A percentile compares a stretch with the other conserved stretches of the same genome.
Conservation (phyloP, 140 eudicot species). For the Bidens hawaiensis region DNA sequence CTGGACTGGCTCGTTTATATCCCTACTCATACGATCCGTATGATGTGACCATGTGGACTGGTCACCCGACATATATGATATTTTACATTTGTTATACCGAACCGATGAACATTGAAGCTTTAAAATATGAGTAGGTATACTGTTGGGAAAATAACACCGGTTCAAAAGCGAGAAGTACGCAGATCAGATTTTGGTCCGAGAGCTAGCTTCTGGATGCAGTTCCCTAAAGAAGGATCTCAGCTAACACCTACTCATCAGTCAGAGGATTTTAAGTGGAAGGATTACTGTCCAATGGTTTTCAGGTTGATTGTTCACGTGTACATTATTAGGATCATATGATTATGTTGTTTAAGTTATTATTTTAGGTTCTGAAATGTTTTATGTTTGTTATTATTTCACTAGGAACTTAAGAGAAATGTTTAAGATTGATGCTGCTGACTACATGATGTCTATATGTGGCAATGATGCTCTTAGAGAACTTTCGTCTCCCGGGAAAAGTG, state of each 20-base stretch:
- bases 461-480: constrained; percentile 92
- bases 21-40: no score
- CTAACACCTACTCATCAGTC: constrained; percentile 95
- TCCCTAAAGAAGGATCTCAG: constrained; percentile 91
- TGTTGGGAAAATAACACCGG: constrained; percentile 94
- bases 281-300: constrained; percentile 99
- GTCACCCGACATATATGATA: no score
- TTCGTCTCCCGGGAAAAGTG: constrained; percentile 99
- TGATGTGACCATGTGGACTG: no score
- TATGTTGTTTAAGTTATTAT: not conserved
- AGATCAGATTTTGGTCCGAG: constrained; percentile 80
- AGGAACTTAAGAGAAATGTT: constrained; percentile 97
- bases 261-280: constrained; percentile 96
- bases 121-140: constrained; percentile 62
- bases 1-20: no score
- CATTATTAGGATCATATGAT: not conserved
- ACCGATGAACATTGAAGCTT: constrained; percentile 14
- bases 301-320: constrained; percentile 65
- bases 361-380: constrained; percentile 1
- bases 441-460: constrained; percentile 99
- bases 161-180: constrained; percentile 84
- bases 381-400: constrained; percentile 4
- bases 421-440: constrained; percentile 93
- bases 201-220: constrained; percentile 98
- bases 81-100: not conserved